A percentile compares a stretch with the other conserved stretches of the same genome.
Conservation (phyloP, 2,329 filamentous ascomycete genomes). For the Penicillium carneum region DNA sequence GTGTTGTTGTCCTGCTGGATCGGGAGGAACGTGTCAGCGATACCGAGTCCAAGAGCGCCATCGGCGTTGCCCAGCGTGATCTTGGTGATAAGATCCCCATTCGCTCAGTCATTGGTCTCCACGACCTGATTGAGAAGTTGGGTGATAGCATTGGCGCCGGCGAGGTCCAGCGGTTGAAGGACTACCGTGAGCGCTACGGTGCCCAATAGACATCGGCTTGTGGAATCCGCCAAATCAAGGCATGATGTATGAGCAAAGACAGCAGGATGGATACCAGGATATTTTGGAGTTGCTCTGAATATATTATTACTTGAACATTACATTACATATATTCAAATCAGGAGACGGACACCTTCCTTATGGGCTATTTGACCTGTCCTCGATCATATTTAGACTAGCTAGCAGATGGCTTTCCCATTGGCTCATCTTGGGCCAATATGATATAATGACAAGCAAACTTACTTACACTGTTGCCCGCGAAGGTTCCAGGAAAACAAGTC, state of each 20-base stretch:
- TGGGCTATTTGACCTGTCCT: background rate
- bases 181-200: conserved; percentile 66
- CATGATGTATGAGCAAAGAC: conserved; percentile 36
- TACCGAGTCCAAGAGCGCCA: conserved; percentile 73
- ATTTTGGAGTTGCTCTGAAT: conserved; percentile 20
- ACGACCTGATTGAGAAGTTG: conserved; percentile 79
- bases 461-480: background rate
- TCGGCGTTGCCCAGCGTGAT: conserved; percentile 83
- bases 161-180: conserved; percentile 72
- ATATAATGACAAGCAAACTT: background rate
- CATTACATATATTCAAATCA: background rate
- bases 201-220: conserved; percentile 40
- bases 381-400: background rate
- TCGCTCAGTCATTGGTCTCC: conserved; percentile 72
- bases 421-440: background rate
- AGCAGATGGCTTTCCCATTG: conserved; percentile 13
- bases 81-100: conserved; percentile 76
- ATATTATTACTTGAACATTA: conserved; percentile 10
- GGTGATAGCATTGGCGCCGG: conserved; percentile 67
- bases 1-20: conserved; percentile 88
- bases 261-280: conserved; percentile 36
- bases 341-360: background rate
- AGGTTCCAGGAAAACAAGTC: conserved; percentile 13
- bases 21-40: conserved; percentile 70
- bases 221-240: conserved; percentile 13